Evolutionary conservation across 129 eudicot species (phyloP).

Genomic region (Sambucus nigra): DNA sequence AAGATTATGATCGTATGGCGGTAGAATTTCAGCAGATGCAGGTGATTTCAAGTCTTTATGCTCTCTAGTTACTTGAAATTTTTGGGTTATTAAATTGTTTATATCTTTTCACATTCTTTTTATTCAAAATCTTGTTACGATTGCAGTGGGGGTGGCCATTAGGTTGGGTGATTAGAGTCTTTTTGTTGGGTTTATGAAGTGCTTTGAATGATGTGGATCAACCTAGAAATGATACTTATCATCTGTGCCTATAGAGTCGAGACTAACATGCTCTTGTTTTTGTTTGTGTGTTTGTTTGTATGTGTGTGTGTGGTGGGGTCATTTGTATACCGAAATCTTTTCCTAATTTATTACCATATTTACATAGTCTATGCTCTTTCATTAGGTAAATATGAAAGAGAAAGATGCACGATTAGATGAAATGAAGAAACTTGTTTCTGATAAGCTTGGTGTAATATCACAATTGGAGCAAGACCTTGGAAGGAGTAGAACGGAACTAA

Average conservation of each 20-base stretch:
- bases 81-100: not conserved
- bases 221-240: no score
- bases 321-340: no score
- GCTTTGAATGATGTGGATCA: not conserved
- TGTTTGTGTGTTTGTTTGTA: no score
- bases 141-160: not conserved
- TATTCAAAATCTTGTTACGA: not conserved
- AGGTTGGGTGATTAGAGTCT: not conserved
- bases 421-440: conserved; percentile 32
- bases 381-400: conserved; percentile 32
- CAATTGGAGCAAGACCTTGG: conserved; percentile 65
- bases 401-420: conserved; percentile 68
- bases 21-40: conserved; percentile 54
- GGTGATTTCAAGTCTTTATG: not conserved
- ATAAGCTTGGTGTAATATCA: conserved; percentile 41
- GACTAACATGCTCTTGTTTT: no score
- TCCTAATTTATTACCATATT: no score
- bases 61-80: no score
- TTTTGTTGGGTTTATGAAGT: not conserved
- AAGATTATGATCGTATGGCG: conserved; percentile 56
- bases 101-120: not conserved
- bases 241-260: no score
- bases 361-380: not conserved
- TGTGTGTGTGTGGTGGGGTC: no score
- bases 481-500: conserved; percentile 44